Percentiles rank a stretch among this genome's conserved stretches.
These are phyloP conservation scores for Thalassia testudinum DNA, from an alignment of 116 monocot species.

Conservation along the genomic window DNA sequence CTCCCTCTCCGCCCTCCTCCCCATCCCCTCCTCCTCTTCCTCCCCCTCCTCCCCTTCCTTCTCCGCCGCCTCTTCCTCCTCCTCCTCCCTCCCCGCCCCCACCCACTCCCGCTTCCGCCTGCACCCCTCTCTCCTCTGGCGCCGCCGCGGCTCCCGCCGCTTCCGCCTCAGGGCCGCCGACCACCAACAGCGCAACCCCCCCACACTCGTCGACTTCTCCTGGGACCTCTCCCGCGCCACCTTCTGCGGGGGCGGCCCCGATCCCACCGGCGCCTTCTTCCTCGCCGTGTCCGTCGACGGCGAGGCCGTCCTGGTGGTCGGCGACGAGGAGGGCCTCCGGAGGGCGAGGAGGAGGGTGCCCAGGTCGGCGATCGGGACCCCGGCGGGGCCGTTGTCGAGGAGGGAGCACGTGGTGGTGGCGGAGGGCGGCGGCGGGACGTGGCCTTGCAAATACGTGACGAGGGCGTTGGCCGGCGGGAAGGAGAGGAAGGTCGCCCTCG, in stretches of 20 bases:
- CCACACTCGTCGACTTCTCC: slow-evolving; percentile 19
- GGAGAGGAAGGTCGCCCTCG: slow-evolving; percentile 39
- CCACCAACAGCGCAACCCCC: not conserved
- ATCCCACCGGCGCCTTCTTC: slow-evolving; percentile 35
- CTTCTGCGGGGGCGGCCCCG: slow-evolving; percentile 37
- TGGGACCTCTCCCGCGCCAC: slow-evolving; percentile 66
- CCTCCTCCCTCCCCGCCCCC: not conserved
- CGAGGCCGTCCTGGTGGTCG: slow-evolving; percentile 37
- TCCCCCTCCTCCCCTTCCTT: not conserved
- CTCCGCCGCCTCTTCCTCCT: not conserved
- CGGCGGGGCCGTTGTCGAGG: slow-evolving; percentile 23
- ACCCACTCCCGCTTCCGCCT: slow-evolving; percentile 28
- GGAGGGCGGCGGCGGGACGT: not conserved
- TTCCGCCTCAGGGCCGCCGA: slow-evolving; percentile 16
- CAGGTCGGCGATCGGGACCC: not conserved
- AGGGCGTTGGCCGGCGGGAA: slow-evolving; percentile 24
- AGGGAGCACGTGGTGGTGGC: slow-evolving; percentile 51
- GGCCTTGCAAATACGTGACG: slow-evolving; percentile 23
- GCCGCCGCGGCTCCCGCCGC: slow-evolving; percentile 41
- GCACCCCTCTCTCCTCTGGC: slow-evolving; percentile 73
- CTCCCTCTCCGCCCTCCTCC: slow-evolving; percentile 47
- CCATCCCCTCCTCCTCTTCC: slow-evolving; percentile 12
- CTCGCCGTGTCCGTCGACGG: slow-evolving; percentile 40
- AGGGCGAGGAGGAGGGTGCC: slow-evolving; percentile 12
- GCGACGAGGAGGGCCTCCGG: slow-evolving; percentile 34